Conservation (phyloP, 1,139 yeast genomes). For the Taphrina flavorubra region DNA sequence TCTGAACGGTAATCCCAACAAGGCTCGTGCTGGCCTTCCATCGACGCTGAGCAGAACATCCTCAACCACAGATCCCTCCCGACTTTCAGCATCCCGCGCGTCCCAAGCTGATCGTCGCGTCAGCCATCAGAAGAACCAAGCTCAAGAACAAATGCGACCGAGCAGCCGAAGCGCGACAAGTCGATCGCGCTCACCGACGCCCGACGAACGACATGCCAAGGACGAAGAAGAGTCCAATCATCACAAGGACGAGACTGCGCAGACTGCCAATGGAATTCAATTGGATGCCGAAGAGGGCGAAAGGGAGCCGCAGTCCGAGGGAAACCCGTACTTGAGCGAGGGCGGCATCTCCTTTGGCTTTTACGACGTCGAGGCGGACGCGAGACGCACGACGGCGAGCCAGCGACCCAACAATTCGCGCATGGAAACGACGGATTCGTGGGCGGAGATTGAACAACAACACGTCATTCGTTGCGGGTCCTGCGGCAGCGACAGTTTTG, state of each 20-base stretch:
- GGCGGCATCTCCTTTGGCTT: constrained; percentile 27
- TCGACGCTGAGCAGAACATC: not conserved
- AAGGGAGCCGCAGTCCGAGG: not conserved
- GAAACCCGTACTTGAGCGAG: constrained; percentile 9
- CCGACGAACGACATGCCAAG: not conserved
- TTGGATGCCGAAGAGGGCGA: not conserved
- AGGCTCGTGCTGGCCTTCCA: not conserved
- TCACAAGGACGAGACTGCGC: not conserved
- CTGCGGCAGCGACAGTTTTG: constrained; percentile 9
- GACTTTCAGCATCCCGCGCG: not conserved
- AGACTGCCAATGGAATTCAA: not conserved
- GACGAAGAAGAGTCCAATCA: not conserved
- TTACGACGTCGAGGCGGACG: constrained; percentile 18
- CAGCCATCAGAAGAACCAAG: not conserved
- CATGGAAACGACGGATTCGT: constrained; percentile 19
- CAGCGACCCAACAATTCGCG: constrained; percentile 5
- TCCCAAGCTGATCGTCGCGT: constrained; percentile 1
- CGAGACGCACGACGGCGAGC: not conserved
- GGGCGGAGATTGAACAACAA: constrained; percentile 7
- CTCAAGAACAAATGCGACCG: not conserved
- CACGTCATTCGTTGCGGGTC: constrained; percentile 3
- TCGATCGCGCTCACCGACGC: too few relatives aligned
- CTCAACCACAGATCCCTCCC: not conserved
- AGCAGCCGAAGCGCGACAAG: too few relatives aligned
- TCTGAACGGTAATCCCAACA: constrained; percentile 9